Conservation (phyloP, 2,329 filamentous ascomycete genomes). For the Setomelanomma holmii region DNA sequence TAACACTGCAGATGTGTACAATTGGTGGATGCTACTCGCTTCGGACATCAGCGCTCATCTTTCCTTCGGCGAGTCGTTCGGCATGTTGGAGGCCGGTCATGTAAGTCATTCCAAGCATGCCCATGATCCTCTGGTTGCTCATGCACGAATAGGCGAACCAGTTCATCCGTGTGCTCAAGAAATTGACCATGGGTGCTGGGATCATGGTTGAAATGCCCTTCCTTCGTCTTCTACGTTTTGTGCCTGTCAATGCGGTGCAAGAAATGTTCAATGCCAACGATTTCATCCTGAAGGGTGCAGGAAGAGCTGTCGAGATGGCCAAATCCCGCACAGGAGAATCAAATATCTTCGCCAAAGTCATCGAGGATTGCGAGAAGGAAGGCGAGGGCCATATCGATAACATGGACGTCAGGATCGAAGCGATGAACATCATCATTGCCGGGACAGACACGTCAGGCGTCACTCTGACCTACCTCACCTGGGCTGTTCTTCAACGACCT, state of each 20-base stretch:
- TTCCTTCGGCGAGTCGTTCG: conserved; percentile 50
- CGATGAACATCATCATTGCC: conserved; percentile 44
- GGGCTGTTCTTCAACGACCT: conserved; percentile 37
- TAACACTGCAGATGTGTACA: conserved; percentile 42
- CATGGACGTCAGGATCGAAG: conserved; percentile 42
- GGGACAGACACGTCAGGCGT: conserved; percentile 46
- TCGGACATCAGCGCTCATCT: conserved; percentile 48
- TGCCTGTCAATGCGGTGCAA: conserved; percentile 38
- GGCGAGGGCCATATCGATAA: conserved; percentile 39
- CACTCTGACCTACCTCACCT: conserved; percentile 45
- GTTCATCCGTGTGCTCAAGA: conserved; percentile 47
- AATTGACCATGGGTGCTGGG: conserved; percentile 43
- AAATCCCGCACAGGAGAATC: conserved; percentile 36
- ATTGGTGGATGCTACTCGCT: conserved; percentile 50
- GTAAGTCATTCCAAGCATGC: too few species aligned
- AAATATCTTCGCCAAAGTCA: conserved; percentile 45
- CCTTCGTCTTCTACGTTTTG: conserved; percentile 40
- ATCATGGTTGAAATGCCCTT: conserved; percentile 48
- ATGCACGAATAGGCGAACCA: conserved; percentile 34
- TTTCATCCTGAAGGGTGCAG: conserved; percentile 38
- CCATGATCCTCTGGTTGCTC: too few species aligned
- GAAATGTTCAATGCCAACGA: conserved; percentile 47
- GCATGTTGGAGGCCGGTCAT: conserved; percentile 47
- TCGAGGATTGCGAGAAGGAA: conserved; percentile 40
- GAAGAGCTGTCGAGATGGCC: conserved; percentile 40